Base-by-base conservation (phyloP, 305 asterid genomes). In the Fraxinus platypoda region DNA sequence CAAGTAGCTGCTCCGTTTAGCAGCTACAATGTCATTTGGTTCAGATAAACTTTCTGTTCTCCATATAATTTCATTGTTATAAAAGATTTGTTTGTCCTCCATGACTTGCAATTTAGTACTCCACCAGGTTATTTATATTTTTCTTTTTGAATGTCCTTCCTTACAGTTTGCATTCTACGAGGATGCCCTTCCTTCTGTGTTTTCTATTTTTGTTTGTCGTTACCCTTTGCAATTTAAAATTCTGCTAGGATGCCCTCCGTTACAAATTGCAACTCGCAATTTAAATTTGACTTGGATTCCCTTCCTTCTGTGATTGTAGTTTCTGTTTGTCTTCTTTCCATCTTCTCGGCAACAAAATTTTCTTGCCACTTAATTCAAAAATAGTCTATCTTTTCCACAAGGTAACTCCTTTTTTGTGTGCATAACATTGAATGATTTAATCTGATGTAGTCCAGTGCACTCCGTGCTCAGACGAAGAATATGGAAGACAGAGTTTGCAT, bases 381-480 rank as follows among this genome's bases (percentile, higher is more conserved):
- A 68, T 68, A 68, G 74, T 66, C 35, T 26, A 59, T 68, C 30
- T 28, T 81, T 74, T 71, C 62, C 35, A 33, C 26, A 31, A 26
- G 66, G 38, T 75, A 82, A 75, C 34, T 30, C 31, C 57, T 38
- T 0, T 35, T 34, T 73, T 73, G 77, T 78, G 37, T 78, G 83
- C 57, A 73, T 86, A 88, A 85, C 87, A 76, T 74, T 78, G 76
- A 80, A 76, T 80, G 79, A 84, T 88, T 77, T 86, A 64, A 78
- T 84, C 78, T 52, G 66, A 77, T 90, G 89, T 94, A 96, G 99
- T 87, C 94, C 84, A 90, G 81, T 88, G 98, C 92, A 75, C 84
- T 78, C 74, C 89, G 83, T 17, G 87, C 91, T 28, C 94, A 85
- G 82, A 87, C 82, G 84, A 89, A 84, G 82, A 79, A 84, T 74